Evolutionary conservation across 2,329 filamentous ascomycete species (phyloP).

Genomic region (Simplicillium sp.): DNA sequence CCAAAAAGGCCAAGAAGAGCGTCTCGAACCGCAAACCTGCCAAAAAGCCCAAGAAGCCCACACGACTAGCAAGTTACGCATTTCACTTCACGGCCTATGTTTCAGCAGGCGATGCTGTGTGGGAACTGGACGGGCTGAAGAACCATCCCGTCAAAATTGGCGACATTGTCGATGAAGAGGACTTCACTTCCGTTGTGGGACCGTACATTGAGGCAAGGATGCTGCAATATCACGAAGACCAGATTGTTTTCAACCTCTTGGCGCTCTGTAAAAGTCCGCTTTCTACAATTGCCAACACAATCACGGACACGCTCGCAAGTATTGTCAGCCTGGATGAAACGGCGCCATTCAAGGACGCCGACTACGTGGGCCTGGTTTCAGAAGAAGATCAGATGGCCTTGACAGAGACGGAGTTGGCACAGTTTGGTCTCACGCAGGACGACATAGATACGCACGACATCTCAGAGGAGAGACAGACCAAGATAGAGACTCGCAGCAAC

Average conservation of each 20-base stretch:
- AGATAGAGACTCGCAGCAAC: neutral
- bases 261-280: conserved; percentile 63
- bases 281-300: conserved; percentile 32
- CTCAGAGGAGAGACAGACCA: conserved; percentile 2
- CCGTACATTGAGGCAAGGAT: conserved; percentile 61
- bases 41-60: conserved; percentile 10
- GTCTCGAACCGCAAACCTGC: conserved; percentile 23
- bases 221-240: conserved; percentile 51
- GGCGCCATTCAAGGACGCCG: conserved; percentile 7
- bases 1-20: conserved; percentile 12
- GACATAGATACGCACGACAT: neutral
- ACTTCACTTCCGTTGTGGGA: conserved; percentile 60
- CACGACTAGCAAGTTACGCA: conserved; percentile 44
- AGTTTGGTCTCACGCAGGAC: neutral
- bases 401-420: neutral
- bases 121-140: conserved; percentile 84
- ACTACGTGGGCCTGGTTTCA: conserved; percentile 1
- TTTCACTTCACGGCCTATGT: conserved; percentile 91
- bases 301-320: conserved; percentile 32
- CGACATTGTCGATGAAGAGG: conserved; percentile 16
- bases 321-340: conserved; percentile 26
- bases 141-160: conserved; percentile 45
- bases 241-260: conserved; percentile 68
- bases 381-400: conserved; percentile 1
- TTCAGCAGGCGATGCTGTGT: conserved; percentile 62